Conservation (phyloP, 305 asterid genomes). For the Fraxinus ornus region DNA sequence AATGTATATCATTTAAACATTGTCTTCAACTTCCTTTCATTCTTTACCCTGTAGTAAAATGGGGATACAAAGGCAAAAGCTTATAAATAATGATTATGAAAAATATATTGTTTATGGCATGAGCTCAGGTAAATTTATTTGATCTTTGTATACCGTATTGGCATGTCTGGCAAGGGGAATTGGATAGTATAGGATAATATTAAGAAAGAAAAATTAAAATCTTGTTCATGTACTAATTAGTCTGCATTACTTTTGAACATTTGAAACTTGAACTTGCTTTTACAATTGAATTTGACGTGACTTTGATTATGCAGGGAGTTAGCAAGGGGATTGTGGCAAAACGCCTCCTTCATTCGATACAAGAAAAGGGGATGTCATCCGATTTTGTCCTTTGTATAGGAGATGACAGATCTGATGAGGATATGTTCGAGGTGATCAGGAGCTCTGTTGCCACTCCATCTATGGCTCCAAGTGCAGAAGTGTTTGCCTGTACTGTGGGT, state of each 20-base stretch:
- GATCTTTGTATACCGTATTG: background rate
- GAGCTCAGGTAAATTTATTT: background rate
- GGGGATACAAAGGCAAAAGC: background rate
- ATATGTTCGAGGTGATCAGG: conserved; percentile 52
- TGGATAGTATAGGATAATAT: background rate
- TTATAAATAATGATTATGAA: background rate
- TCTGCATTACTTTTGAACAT: background rate
- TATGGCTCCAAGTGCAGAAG: conserved; percentile 50
- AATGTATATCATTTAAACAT: background rate
- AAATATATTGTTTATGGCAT: background rate
- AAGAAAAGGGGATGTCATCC: conserved; percentile 40
- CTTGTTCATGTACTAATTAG: background rate
- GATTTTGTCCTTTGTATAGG: conserved; percentile 59
- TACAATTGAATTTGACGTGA: background rate
- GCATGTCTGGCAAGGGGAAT: background rate
- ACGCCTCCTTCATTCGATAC: conserved; percentile 42
- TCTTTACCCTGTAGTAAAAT: background rate
- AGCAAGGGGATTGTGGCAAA: conserved; percentile 57
- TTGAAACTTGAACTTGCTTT: background rate
- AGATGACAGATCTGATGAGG: conserved; percentile 55
- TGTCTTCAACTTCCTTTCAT: background rate
- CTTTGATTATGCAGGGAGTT: conserved; percentile 40
- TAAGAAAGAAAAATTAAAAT: background rate
- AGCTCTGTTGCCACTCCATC: conserved; percentile 41
- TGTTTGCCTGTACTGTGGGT: conserved; percentile 55